These are phyloP conservation scores for Erodium texanum DNA, from an alignment of 441 rosid species.

Conservation along the genomic window DNA sequence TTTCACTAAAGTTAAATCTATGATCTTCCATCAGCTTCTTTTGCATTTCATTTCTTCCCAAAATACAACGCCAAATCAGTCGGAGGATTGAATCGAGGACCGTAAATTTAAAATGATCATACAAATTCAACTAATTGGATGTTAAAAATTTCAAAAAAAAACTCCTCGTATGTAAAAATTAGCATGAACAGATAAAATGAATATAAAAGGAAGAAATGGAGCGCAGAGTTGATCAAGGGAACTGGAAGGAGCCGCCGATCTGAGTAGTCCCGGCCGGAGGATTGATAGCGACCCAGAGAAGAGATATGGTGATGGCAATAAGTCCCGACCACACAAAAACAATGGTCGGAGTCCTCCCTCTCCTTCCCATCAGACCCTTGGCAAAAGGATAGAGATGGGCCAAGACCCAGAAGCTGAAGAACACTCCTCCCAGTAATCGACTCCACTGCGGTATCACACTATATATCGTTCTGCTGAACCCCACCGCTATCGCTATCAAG, in stretches of 20 bases:
- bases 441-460: constrained; percentile 60
- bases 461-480: constrained; percentile 45
- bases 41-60: too few relatives aligned
- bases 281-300: constrained; percentile 51
- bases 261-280: constrained; percentile 44
- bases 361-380: constrained; percentile 62
- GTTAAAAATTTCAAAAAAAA: too few relatives aligned
- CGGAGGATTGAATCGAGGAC: too few relatives aligned
- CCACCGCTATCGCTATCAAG: constrained; percentile 47
- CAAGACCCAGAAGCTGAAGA: constrained; percentile 70
- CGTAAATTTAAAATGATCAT: too few relatives aligned
- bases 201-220: constrained; percentile 26
- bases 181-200: constrained; percentile 17
- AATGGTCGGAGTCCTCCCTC: constrained; percentile 56
- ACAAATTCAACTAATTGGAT: too few relatives aligned
- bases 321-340: constrained; percentile 59
- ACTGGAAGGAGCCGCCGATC: constrained; percentile 45
- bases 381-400: constrained; percentile 63
- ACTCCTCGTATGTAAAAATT: background rate
- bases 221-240: constrained; percentile 26
- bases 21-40: too few relatives aligned
- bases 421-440: constrained; percentile 56
- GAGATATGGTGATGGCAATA: constrained; percentile 39
- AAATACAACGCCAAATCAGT: too few relatives aligned
- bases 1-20: too few relatives aligned